phyloP scores from a whole-genome alignment of 2,329 filamentous ascomycete genomes.

The Cladosporium halotolerans region DNA sequence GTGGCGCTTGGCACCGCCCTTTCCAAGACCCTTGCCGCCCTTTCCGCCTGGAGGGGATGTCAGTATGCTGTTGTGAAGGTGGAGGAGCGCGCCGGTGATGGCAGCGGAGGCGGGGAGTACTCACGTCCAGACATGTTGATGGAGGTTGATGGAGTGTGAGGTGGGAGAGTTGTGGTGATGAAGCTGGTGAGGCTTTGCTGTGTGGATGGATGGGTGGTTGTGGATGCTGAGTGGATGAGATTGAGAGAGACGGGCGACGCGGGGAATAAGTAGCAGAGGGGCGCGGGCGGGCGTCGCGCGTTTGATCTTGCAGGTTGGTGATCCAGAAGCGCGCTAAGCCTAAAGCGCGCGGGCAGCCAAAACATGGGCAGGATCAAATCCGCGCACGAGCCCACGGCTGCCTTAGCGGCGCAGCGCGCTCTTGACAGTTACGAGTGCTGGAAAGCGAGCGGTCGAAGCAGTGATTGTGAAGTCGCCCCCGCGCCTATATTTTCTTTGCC shows the following conservation, averaged over 20 bases:
- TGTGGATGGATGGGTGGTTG: conserved; percentile 4
- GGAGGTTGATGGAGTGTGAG: conserved; percentile 23
- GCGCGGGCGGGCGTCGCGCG: conserved; percentile 2
- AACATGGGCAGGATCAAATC: conserved; percentile 10
- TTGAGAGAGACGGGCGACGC: background rate
- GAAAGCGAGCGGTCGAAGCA: conserved; percentile 7
- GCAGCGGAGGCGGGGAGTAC: conserved; percentile 23
- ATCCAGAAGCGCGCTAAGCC: conserved; percentile 13
- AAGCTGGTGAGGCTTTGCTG: conserved; percentile 6
- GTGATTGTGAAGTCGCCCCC: conserved; percentile 14
- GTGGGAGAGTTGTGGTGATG: conserved; percentile 18
- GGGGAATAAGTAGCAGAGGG: conserved; percentile 3
- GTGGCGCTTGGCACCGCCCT: conserved; percentile 98
- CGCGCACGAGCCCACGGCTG: conserved; percentile 1
- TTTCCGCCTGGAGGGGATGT: conserved; percentile 63
- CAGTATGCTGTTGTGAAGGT: conserved; percentile 18
- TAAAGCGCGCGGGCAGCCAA: background rate
- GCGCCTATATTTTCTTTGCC: conserved; percentile 12
- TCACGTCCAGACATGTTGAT: conserved; percentile 48
- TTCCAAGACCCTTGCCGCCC: conserved; percentile 95
- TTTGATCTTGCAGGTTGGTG: conserved; percentile 14
- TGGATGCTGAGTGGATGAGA: conserved; percentile 9
- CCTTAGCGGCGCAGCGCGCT: conserved; percentile 6
- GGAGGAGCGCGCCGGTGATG: conserved; percentile 10
- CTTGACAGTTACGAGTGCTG: conserved; percentile 12